phyloP scores from a whole-genome alignment of 495 filamentous ascomycete species.

The Lepraria neglecta region DNA sequence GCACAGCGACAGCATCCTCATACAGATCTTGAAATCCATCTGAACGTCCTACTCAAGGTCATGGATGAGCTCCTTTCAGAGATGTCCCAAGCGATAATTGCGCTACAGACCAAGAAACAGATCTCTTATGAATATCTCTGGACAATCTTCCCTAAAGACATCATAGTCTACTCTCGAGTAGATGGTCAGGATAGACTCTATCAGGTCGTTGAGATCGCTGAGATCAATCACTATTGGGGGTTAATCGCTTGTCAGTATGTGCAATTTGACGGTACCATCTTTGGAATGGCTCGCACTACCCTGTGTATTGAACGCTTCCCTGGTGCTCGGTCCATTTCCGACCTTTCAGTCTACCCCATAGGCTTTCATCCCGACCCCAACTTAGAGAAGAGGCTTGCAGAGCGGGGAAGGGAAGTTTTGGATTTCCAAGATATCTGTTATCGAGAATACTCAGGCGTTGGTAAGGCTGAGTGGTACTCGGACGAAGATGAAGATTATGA shows the following conservation, averaged over 20 bases:
- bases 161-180: constrained; percentile 30
- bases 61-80: constrained; percentile 37
- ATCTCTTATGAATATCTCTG: constrained; percentile 35
- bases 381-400: constrained; percentile 27
- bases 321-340: constrained; percentile 30
- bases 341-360: constrained; percentile 34
- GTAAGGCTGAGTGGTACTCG: constrained; percentile 6
- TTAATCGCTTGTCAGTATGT: neutral
- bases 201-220: constrained; percentile 30
- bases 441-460: constrained; percentile 32
- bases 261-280: neutral
- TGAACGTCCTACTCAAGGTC: constrained; percentile 28
- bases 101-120: constrained; percentile 30
- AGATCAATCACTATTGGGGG: constrained; percentile 14
- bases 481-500: neutral
- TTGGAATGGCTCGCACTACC: neutral
- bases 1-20: constrained; percentile 16
- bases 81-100: constrained; percentile 28
- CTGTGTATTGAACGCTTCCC: neutral
- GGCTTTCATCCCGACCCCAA: constrained; percentile 27
- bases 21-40: neutral
- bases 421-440: constrained; percentile 35
- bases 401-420: constrained; percentile 30
- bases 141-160: constrained; percentile 34
- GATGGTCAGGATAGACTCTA: constrained; percentile 33